phyloP scores from a whole-genome alignment of 805 yeast genomes.

The Kodamaea nitidulidarum region DNA sequence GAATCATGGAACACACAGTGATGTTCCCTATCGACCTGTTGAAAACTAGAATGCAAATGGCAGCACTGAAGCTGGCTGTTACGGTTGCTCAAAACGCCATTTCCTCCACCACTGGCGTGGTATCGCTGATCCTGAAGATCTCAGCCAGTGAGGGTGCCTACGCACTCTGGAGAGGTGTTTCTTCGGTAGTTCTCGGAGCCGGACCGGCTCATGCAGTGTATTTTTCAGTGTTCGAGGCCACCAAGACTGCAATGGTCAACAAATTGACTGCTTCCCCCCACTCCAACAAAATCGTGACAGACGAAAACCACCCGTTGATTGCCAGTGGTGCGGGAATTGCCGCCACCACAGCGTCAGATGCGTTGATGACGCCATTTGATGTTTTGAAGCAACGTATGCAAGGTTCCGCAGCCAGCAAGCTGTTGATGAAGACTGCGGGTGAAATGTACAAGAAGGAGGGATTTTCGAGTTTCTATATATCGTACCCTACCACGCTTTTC shows the following conservation, averaged over 20 bases:
- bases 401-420: slow-evolving; percentile 16
- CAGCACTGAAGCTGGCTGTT: not conserved
- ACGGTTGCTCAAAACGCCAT: slow-evolving; percentile 1
- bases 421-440: slow-evolving; percentile 36
- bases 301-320: slow-evolving; percentile 71
- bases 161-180: slow-evolving; percentile 91
- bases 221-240: slow-evolving; percentile 86
- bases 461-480: slow-evolving; percentile 75
- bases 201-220: slow-evolving; percentile 99
- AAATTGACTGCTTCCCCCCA: slow-evolving; percentile 28
- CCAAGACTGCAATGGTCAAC: slow-evolving; percentile 57
- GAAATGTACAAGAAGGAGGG: slow-evolving; percentile 62
- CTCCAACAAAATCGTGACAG: slow-evolving; percentile 46
- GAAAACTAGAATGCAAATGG: slow-evolving; percentile 89
- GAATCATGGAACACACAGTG: slow-evolving; percentile 95
- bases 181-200: slow-evolving; percentile 92
- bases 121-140: slow-evolving; percentile 67
- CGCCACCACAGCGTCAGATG: slow-evolving; percentile 91
- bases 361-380: slow-evolving; percentile 96
- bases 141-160: slow-evolving; percentile 84
- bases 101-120: slow-evolving; percentile 38
- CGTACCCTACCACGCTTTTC: slow-evolving; percentile 89
- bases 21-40: slow-evolving; percentile 97
- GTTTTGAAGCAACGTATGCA: slow-evolving; percentile 96
- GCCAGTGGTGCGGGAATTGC: slow-evolving; percentile 87